phyloP scores from a whole-genome alignment of 805 yeast genomes.

The Blastobotrys attinorum region DNA sequence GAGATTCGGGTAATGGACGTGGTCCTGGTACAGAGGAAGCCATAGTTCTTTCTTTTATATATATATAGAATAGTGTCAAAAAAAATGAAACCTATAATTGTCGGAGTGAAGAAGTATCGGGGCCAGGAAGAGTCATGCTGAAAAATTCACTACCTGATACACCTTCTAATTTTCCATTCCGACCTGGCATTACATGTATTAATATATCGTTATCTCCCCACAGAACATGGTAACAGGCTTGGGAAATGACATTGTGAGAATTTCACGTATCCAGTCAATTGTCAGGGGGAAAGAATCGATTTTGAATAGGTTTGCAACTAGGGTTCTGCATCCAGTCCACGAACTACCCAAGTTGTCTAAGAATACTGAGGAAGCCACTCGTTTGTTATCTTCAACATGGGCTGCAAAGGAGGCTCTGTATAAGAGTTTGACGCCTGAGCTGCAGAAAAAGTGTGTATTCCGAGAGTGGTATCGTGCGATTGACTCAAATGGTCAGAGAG shows the following conservation, averaged over 20 bases:
- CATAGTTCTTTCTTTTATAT: constrained; percentile 37
- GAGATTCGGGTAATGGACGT: constrained; percentile 69
- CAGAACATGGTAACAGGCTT: constrained; percentile 30
- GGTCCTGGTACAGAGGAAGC: constrained; percentile 86
- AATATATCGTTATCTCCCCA: not conserved
- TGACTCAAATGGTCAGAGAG: constrained; percentile 36
- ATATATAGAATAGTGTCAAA: not conserved
- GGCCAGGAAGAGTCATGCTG: no score
- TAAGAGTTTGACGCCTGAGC: constrained; percentile 44
- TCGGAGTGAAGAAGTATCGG: no score
- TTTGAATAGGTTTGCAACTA: constrained; percentile 33
- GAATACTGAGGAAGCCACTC: constrained; percentile 6
- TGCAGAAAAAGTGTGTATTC: constrained; percentile 49
- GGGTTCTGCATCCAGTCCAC: constrained; percentile 43
- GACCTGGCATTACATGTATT: no score
- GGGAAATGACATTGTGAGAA: constrained; percentile 50
- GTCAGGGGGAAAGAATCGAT: constrained; percentile 32
- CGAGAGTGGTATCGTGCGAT: constrained; percentile 48
- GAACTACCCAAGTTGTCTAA: constrained; percentile 34
- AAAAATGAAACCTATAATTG: no score
- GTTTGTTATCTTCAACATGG: constrained; percentile 54
- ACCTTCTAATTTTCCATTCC: no score
- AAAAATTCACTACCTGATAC: no score
- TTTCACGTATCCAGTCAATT: constrained; percentile 39
- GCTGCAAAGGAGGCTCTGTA: constrained; percentile 68